These are phyloP conservation scores for Picocystis sp. DNA, from an alignment of 163 green algal genomes.

Conservation along the genomic window DNA sequence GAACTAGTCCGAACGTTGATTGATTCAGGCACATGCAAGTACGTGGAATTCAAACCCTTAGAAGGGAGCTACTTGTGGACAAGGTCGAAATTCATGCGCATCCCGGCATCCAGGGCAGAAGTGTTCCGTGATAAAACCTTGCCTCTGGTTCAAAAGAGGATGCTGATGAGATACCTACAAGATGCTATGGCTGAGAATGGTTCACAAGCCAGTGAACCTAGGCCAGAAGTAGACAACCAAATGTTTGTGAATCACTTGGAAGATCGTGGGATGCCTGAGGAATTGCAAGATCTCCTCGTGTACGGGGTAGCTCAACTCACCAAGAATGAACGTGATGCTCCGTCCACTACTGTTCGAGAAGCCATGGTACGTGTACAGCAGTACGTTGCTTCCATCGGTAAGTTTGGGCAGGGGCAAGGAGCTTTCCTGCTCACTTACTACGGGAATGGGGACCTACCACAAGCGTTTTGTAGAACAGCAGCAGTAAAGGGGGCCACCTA, in stretches of 20 bases:
- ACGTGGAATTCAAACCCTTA: constrained; percentile 47
- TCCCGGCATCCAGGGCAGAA: constrained; percentile 32
- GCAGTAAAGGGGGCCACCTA: constrained; percentile 22
- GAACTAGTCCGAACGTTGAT: constrained; percentile 31
- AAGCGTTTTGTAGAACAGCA: constrained; percentile 23
- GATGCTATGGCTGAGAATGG: constrained; percentile 10
- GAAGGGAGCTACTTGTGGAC: constrained; percentile 9
- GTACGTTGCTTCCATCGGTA: constrained; percentile 5
- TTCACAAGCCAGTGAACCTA: constrained; percentile 5
- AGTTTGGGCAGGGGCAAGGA: constrained; percentile 4
- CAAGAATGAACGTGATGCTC: too few relatives aligned
- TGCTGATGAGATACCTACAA: constrained; percentile 44
- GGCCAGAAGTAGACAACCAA: constrained; percentile 3
- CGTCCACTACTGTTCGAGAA: too few relatives aligned
- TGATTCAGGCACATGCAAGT: constrained; percentile 31
- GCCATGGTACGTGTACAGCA: not conserved
- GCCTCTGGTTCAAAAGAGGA: constrained; percentile 25
- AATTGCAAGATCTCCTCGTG: constrained; percentile 18
- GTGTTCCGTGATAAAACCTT: constrained; percentile 35
- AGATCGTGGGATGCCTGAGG: constrained; percentile 13
- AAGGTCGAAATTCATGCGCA: not conserved
- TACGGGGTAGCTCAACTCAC: constrained; percentile 29
- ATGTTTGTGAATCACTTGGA: constrained; percentile 10
- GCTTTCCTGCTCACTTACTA: constrained; percentile 6
- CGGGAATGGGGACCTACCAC: constrained; percentile 15